Evolutionary conservation across 2,329 filamentous ascomycete species (phyloP).

Genomic region (Daldinia eschscholtzii): DNA sequence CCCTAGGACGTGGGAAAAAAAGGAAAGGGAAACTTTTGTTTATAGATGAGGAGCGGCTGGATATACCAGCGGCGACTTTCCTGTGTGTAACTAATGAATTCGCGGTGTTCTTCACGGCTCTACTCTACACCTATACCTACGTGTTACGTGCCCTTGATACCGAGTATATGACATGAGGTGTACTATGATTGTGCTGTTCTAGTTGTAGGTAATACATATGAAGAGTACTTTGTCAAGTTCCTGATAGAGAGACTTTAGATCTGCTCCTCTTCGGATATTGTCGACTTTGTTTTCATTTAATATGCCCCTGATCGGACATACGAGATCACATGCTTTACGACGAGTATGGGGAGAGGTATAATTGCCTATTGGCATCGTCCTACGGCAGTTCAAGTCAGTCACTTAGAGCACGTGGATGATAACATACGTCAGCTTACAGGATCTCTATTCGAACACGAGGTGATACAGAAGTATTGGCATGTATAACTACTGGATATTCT

Average conservation of each 20-base stretch:
- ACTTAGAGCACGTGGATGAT: background rate
- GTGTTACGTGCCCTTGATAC: background rate
- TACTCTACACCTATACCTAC: background rate
- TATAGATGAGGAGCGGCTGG: conserved; percentile 21
- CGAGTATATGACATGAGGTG: background rate
- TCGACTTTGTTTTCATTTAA: background rate
- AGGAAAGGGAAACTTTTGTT: conserved; percentile 23
- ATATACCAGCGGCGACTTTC: conserved; percentile 13
- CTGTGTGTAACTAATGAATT: conserved; percentile 25
- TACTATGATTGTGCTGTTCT: background rate
- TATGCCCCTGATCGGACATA: background rate
- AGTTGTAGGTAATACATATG: background rate
- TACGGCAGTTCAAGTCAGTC: background rate
- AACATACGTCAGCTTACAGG: conserved; percentile 1
- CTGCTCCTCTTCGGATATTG: background rate
- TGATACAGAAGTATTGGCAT: background rate
- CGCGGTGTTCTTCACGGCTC: conserved; percentile 4
- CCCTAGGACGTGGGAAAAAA: conserved; percentile 3
- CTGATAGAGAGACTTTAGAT: background rate
- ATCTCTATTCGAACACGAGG: conserved; percentile 2
- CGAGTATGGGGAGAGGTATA: background rate
- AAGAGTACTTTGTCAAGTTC: background rate
- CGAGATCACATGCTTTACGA: background rate
- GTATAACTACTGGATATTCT: background rate
- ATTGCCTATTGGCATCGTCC: background rate